Evolutionary conservation across 2,329 filamentous ascomycete genomes (phyloP), one percentile per base, ranked within the genome.

Genomic region (Exophiala sp.): DNA sequence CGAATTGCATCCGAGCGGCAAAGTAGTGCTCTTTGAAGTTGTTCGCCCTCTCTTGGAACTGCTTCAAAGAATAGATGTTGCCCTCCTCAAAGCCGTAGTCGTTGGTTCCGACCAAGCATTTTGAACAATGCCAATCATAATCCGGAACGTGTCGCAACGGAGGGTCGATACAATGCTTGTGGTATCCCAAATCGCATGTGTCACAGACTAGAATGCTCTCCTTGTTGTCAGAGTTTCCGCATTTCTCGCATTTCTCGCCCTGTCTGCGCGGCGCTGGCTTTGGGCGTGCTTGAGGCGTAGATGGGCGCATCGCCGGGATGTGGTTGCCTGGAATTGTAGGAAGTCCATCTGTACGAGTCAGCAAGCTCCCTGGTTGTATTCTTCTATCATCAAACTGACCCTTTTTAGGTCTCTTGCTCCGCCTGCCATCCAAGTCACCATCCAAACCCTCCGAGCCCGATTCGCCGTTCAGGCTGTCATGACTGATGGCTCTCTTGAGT

Each of bases 1-100:
- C 91, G 60, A 85, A 90, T 0, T 86, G 86, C 83, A 90, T 88
- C 68, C 90, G 93, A 62, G 85, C 84, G 55, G 88, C 83, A 63
- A 98, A 98, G 63, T 98, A 95, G 19, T 81, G 82, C 61, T 94
- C 86, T 68, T 96, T 97, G 75, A 98, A 98, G 60, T 88, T 86
- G 60, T 87, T 87, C 4, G 93, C 93, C 66, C 91, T 95, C 65
- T 96, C 88, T 66, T 98, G 93, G 65, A 98, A 98, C 62, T 95
- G 87, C 62, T 86, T 89, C 21, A 98, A 74, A 0, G 93, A 98
- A 68, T 98, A 98, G 18, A 96, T 79, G 2, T 90, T 90, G 19
- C 93, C 93, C 67, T 98, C 93, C 64, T 97, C 91, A 55, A 98
- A 98, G 0, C 93, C 93, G 62, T 95, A 98, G 58, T 97, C 89